Conservation (phyloP, 306 rosid genomes). For the Prunus padus region DNA sequence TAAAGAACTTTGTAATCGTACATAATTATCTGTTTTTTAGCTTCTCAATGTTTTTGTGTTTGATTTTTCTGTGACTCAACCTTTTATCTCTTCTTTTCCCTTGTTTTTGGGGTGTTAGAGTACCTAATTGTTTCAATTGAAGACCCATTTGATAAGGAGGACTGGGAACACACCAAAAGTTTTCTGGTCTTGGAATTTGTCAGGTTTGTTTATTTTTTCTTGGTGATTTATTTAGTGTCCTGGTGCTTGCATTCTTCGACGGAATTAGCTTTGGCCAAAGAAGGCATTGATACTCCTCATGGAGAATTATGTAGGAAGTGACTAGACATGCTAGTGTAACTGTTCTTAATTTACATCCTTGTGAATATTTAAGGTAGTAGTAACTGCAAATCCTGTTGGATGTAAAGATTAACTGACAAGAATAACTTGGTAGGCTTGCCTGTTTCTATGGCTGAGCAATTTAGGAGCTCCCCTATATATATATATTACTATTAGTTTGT, state of each 20-base stretch:
- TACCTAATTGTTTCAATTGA: slow-evolving; percentile 84
- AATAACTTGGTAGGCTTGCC: neutral
- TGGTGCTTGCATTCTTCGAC: slow-evolving; percentile 20
- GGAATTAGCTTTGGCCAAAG: slow-evolving; percentile 15
- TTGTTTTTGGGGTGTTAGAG: slow-evolving; percentile 40
- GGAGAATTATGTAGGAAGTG: neutral
- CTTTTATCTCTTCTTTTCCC: slow-evolving; percentile 16
- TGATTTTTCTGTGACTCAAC: slow-evolving; percentile 14
- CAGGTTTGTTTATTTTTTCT: slow-evolving; percentile 50
- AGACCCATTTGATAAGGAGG: slow-evolving; percentile 98
- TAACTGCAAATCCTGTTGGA: neutral
- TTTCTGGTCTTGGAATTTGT: slow-evolving; percentile 70
- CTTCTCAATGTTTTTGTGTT: slow-evolving; percentile 1
- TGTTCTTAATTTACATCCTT: neutral
- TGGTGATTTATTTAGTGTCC: slow-evolving; percentile 22
- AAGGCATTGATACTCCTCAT: slow-evolving; percentile 14
- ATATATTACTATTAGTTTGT: slow-evolving; percentile 17
- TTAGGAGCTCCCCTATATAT: neutral
- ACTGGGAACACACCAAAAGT: slow-evolving; percentile 80
- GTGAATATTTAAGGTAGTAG: neutral
- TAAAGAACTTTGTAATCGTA: slow-evolving; percentile 77
- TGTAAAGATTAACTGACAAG: neutral
- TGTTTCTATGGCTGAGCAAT: slow-evolving; percentile 11
- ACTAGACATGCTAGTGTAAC: neutral
- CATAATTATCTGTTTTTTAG: slow-evolving; percentile 12